Conservation (phyloP, 148 eudicot species). For the Heliosperma pusillum region DNA sequence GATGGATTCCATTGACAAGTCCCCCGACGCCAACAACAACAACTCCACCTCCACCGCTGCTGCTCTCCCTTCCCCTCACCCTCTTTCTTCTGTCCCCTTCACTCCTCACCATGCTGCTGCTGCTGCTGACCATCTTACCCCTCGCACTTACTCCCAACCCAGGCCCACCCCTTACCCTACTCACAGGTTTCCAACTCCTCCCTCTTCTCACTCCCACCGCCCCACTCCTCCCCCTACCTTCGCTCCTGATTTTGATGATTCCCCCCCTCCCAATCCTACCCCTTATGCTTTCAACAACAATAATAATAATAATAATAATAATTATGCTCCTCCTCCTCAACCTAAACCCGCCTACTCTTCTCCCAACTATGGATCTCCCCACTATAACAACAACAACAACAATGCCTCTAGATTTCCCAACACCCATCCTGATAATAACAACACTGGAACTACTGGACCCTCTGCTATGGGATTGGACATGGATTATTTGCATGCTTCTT, state of each 20-base stretch:
- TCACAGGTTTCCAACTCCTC: too few relatives aligned
- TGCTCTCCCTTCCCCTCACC: neutral
- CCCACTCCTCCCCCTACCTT: constrained; percentile 20
- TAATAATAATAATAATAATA: neutral
- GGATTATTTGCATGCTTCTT: neutral
- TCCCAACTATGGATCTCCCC: constrained; percentile 13
- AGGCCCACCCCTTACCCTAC: too few relatives aligned
- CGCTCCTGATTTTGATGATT: constrained; percentile 14
- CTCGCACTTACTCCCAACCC: neutral
- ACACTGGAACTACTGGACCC: constrained; percentile 2
- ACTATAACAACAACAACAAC: neutral
- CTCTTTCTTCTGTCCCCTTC: neutral
- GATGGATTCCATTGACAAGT: constrained; percentile 69
- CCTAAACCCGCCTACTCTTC: neutral
- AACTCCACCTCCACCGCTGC: neutral
- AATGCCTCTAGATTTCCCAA: neutral
- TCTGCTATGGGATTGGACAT: constrained; percentile 19
- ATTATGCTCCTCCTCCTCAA: neutral
- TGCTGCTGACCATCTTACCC: constrained; percentile 13
- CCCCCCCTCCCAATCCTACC: constrained; percentile 23
- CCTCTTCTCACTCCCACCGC: neutral
- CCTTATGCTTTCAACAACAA: neutral
- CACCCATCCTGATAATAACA: neutral
- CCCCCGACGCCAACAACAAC: neutral
- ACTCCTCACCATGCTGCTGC: constrained; percentile 19